A percentile compares a stretch with the other conserved stretches of the same genome.
These are phyloP conservation scores for Mycotypha africana DNA, from an alignment of 371 early-diverging fungal genomes.

Conservation along the genomic window DNA sequence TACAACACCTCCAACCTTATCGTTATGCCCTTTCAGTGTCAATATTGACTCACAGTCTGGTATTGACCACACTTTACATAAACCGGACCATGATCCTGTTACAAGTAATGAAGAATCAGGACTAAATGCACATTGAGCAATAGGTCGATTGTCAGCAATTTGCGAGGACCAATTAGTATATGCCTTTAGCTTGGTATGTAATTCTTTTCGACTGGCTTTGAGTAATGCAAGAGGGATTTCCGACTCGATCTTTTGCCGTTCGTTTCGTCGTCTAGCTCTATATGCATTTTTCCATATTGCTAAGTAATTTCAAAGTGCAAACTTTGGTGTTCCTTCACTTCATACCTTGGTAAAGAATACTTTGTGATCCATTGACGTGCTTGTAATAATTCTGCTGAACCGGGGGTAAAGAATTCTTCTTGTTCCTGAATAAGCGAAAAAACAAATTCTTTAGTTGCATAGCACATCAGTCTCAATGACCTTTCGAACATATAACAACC, in stretches of 20 bases:
- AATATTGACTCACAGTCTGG: constrained; percentile 61
- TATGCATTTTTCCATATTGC: no score
- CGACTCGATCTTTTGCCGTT: constrained; percentile 61
- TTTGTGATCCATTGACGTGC: constrained; percentile 71
- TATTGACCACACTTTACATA: constrained; percentile 82
- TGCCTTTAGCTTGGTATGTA: constrained; percentile 62
- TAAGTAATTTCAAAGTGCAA: background rate
- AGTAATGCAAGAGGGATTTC: constrained; percentile 66
- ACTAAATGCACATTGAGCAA: constrained; percentile 74
- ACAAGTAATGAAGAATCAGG: constrained; percentile 76
- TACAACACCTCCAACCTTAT: constrained; percentile 83
- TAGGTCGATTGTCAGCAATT: constrained; percentile 88
- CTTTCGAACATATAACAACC: no score
- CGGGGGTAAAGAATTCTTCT: constrained; percentile 89
- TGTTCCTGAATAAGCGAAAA: constrained; percentile 15
- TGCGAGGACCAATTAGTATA: constrained; percentile 79
- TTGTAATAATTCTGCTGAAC: constrained; percentile 61
- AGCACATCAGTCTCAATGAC: no score
- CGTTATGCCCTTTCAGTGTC: constrained; percentile 74
- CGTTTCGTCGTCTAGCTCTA: constrained; percentile 73
- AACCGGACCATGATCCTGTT: constrained; percentile 85
- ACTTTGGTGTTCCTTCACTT: background rate
- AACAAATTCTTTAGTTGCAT: background rate
- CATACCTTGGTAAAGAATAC: constrained; percentile 73
- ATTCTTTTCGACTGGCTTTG: constrained; percentile 74